A percentile compares a stretch with the other conserved stretches of the same genome.
These are phyloP conservation scores for Fusarium agapanthi DNA, from an alignment of 2,329 filamentous ascomycete species.

Conservation along the genomic window DNA sequence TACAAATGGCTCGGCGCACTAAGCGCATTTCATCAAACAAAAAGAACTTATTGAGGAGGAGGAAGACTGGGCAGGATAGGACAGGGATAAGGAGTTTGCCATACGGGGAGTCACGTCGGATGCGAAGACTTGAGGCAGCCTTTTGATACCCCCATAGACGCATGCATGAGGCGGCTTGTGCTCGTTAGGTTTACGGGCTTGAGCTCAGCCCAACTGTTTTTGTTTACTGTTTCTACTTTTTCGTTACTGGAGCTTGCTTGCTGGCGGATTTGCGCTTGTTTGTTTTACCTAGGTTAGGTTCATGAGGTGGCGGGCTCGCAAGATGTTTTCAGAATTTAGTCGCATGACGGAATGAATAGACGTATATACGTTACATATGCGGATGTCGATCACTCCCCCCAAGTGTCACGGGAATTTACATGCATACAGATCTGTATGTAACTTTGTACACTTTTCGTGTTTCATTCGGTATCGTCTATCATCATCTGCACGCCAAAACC, in stretches of 20 bases:
- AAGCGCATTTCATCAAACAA: not conserved
- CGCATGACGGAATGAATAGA: conserved; percentile 21
- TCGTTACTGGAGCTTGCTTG: conserved; percentile 1
- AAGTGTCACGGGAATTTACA: not conserved
- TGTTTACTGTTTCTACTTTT: conserved; percentile 26
- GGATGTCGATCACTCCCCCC: not conserved
- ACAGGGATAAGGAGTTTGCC: conserved; percentile 21
- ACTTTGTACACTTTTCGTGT: conserved; percentile 4
- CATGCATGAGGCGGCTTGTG: conserved; percentile 45
- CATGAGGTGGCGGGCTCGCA: not conserved
- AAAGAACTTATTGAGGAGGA: not conserved
- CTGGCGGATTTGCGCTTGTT: not conserved
- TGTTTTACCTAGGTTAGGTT: not conserved
- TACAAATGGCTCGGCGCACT: conserved; percentile 56
- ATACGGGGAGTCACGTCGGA: conserved; percentile 38
- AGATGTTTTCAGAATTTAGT: not conserved
- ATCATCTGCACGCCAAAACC: conserved; percentile 9
- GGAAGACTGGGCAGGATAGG: conserved; percentile 1
- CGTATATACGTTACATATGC: not conserved
- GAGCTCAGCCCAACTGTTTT: conserved; percentile 30
- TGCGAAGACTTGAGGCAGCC: conserved; percentile 40
- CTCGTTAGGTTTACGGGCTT: conserved; percentile 20
- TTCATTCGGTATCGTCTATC: conserved; percentile 27
- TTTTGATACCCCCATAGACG: conserved; percentile 48
- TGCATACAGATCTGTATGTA: not conserved